Evolutionary conservation across 257 asterid genomes (phyloP), one percentile per base, ranked within the genome.

Genomic region (Parsonsia alboflavescens): DNA sequence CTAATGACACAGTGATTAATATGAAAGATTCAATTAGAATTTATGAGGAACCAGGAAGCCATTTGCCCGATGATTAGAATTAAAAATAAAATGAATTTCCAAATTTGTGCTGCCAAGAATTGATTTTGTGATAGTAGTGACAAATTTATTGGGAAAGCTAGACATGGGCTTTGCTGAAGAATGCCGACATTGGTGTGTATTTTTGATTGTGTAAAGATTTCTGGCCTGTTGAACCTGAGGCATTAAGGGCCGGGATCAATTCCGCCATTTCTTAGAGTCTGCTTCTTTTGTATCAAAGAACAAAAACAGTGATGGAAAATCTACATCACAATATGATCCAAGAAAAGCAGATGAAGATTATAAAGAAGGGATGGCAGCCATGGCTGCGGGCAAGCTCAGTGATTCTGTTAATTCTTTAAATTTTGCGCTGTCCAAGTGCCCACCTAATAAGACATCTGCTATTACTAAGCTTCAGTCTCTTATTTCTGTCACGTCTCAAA

Each of bases 211-310:
- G 83, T 86, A 28, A 88, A 75, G 52, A 79, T 78, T n/a, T n/a
- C n/a, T n/a, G n/a, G 44, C 79, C 84, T 45, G 28, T 67, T 22
- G 73, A 82, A 41, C 91, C 96, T 2, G 91, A 90, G 72, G 83
- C 81, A 22, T 86, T 90, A 16, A 86, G 88, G 89, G 80, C 87
- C n/a, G 88, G 86, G 82, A 84, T 87, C 6, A 78, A 88, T 75
- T 78, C 89, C 46, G 92, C 91, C 65, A 85, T 87, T 75, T 73
- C 72, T 78, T 87, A 19, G 79, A 78, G 52, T 73, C 88, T 77
- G 79, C 80, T 2, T 79, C 78, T 24, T 68, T 73, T 30, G 6
- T 52, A 46, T 52, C 79, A 11, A 85, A 74, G 61, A 48, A 73
- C 24, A 79, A 73, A 52, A 80, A 8, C 48, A 21, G 9, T 36